Evolutionary conservation across 352 stramenopile genomes (phyloP).

Genomic region (Phytophthora brassicae): DNA sequence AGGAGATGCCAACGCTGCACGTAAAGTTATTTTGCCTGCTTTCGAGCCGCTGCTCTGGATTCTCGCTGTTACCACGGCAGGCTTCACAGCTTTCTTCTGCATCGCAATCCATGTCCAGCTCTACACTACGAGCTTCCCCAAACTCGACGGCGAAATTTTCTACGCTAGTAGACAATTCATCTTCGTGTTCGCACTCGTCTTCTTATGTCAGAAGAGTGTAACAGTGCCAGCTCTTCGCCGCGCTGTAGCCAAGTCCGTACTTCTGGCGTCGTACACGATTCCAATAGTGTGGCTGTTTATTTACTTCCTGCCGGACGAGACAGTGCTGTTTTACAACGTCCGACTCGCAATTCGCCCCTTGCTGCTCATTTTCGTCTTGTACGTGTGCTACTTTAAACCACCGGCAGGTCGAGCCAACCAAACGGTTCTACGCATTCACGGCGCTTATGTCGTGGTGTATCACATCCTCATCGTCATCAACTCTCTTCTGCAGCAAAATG

Average conservation of each 20-base stretch:
- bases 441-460: slow-evolving; percentile 34
- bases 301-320: slow-evolving; percentile 10
- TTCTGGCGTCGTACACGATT: slow-evolving; percentile 52
- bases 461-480: slow-evolving; percentile 27
- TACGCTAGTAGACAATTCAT: slow-evolving; percentile 58
- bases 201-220: slow-evolving; percentile 67
- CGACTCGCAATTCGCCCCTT: slow-evolving; percentile 14
- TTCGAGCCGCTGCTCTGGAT: slow-evolving; percentile 65
- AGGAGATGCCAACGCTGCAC: slow-evolving; percentile 38
- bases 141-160: slow-evolving; percentile 36
- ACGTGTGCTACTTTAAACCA: slow-evolving; percentile 35
- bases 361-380: slow-evolving; percentile 34
- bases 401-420: slow-evolving; percentile 37
- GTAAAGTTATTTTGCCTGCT: slow-evolving; percentile 56
- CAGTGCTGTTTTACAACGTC: slow-evolving; percentile 28
- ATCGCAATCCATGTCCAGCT: slow-evolving; percentile 34
- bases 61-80: slow-evolving; percentile 29
- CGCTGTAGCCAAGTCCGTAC: slow-evolving; percentile 36
- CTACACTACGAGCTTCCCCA: slow-evolving; percentile 35
- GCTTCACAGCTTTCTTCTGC: slow-evolving; percentile 36
- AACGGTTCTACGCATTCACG: slow-evolving; percentile 31
- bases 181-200: slow-evolving; percentile 51
- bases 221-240: slow-evolving; percentile 51
- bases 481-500: slow-evolving; percentile 21
- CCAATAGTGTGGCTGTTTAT: slow-evolving; percentile 35